Percentiles rank a stretch among this genome's conserved stretches.
These are phyloP conservation scores for Pterula multifida DNA, from an alignment of 1,284 basidiomycete species.

Conservation along the genomic window DNA sequence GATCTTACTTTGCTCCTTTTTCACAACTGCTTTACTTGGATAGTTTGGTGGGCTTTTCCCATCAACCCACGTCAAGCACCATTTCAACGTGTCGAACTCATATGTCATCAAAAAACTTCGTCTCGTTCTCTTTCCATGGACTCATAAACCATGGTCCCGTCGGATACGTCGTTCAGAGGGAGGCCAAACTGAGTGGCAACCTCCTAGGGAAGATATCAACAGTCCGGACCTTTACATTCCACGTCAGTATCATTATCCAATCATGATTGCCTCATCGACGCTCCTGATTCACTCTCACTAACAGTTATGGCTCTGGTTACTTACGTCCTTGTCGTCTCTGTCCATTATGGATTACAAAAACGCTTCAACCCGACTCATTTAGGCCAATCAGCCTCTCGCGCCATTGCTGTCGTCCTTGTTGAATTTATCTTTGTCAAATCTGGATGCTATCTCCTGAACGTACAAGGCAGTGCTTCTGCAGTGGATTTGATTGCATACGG, in stretches of 20 bases:
- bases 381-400: constrained; percentile 77
- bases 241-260: constrained; percentile 35
- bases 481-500: constrained; percentile 72
- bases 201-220: constrained; percentile 92
- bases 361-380: constrained; percentile 88
- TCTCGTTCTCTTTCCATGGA: constrained; percentile 93
- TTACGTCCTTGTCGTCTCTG: constrained; percentile 81
- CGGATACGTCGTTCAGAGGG: constrained; percentile 52
- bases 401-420: constrained; percentile 67
- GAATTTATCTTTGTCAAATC: constrained; percentile 87
- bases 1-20: background rate
- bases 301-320: constrained; percentile 93
- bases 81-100: constrained; percentile 94
- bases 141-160: constrained; percentile 76
- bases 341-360: constrained; percentile 75
- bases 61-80: constrained; percentile 73
- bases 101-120: constrained; percentile 90
- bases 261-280: background rate
- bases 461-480: constrained; percentile 65
- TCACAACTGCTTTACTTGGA: constrained; percentile 4
- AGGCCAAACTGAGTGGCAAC: constrained; percentile 63
- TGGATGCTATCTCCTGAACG: constrained; percentile 85
- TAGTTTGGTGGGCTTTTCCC: constrained; percentile 78
- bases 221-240: constrained; percentile 96
- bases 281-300: constrained; percentile 7